Base-by-base conservation (phyloP, 805 yeast genomes). In the Wickerhamomyces bisporus region DNA sequence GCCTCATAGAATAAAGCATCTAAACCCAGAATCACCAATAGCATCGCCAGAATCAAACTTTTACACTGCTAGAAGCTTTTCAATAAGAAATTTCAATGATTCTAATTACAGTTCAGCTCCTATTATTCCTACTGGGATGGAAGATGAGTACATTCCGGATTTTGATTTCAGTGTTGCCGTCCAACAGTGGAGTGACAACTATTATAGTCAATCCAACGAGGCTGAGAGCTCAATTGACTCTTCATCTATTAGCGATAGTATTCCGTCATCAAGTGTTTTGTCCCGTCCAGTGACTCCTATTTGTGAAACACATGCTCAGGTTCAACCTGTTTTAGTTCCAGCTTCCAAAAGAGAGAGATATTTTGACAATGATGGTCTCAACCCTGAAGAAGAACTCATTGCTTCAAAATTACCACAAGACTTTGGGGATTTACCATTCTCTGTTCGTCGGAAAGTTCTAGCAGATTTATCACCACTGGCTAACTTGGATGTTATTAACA, bases 71-170 rank as follows among this genome's bases (percentile, higher is more conserved):
- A 49, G 40, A 39, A 43, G 47, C 12, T 35, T 40, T 17, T 35
- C 50, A 8, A 38, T 39, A 20, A 14, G 27, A 58, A 36, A 49
- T 40, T n/a, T 38, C 44, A 4, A 47, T 17, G 39, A 30, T n/a
- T 13, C 38, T 30, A 35, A 35, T 11, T 30, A 31, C 7, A 19
- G 26, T 5, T 26, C 21, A 25, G 17, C 31, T 7, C 13, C 27
- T 5, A 32, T 36, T 3, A 17, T 32, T 12, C 16, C 31, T 11
- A 38, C 24, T 26, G 88, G 86, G 1, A 63, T 82, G 47, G 82
- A 79, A 50, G 91, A 83, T 55, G 93, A 85, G 52, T 84, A 83
- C 50, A 71, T 85, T 13, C 91, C 91, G 0, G 85, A 81, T 34
- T 64, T 84, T 21, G 79, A 79, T 48, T 80, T 79, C 44, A 63